Evolutionary conservation across 805 yeast genomes (phyloP), one percentile per base, ranked within the genome.

Genomic region (Myxozyma udenii): DNA sequence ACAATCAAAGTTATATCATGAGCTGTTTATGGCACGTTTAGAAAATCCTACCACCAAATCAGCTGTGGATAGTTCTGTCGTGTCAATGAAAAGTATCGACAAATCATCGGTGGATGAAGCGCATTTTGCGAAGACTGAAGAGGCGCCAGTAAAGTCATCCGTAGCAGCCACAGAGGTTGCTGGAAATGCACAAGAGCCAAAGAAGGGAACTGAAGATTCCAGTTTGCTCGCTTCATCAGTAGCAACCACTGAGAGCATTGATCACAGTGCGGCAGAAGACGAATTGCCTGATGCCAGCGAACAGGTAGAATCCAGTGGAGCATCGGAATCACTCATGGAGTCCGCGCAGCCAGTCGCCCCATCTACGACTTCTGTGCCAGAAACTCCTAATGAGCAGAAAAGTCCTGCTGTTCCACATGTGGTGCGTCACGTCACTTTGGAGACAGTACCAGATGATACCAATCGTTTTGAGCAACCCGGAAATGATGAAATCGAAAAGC

Each of bases 1-100:
- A 5, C 58, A 55, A 30, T 44, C 53, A 3, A 38, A 35, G 5
- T 6, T 55, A 25, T 55, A 55, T 30, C 43, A 47, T 16, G 58
- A 55, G 22, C 54, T 55, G 16, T 23, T 55, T 33, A 52, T 39
- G 14, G 50, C 38, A 23, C 51, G 51, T 21, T 18, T 55, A 5
- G 46, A 28, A 14, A 50, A 50, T 35, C 55, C 58, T 2, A 19
- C 18, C 3, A 18, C 50, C 6, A 44, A 49, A 14, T n/a, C 26
- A 4, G 50, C 36, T 3, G 21, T 33, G 12, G 45, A 41, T 5
- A 52, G 57, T 12, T 48, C 57, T 4, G 49, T 49, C 18, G 53
- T 39, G 6, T 48, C 57, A 1, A 33, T 44, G 24, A 9, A 14
- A 28, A 28, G 33, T 28, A 14, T 9, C 9, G 14, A 28, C 14